Base-by-base conservation (phyloP, 306 rosid species). In the Alnus glutinosa region DNA sequence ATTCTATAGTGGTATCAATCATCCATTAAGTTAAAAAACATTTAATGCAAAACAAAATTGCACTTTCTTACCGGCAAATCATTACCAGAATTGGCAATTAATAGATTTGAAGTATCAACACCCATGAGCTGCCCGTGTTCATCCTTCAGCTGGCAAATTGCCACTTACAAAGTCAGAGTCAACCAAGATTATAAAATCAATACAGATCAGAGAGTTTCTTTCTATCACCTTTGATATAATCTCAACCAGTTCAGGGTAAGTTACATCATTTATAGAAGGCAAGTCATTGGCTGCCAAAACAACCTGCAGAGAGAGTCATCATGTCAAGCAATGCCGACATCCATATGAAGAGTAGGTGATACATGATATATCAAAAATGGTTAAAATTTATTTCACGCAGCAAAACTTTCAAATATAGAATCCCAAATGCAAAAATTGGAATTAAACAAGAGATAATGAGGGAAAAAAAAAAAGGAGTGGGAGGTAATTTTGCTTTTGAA, bases 251-350 rank as follows among this genome's bases (percentile, higher is more conserved):
- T 95, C 98, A 49, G 84, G 50, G 83, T 90, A 89, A 76, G 98
- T 93, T 58, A 95, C 85, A 36, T 95, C 98, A 28, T 95, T 95
- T 85, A 95, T 95, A 57, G 99, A 91, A 76, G 99, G 99, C 79
- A 95, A 89, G 80, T 95, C 98, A 79, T 95, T 95, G 78, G 99
- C 98, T 15, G 99, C 98, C 85, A 95, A 86, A 82, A 95, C 92
- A 73, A 95, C 99, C 99, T 95, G 87, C 83, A 87, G 73, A 71
- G 76, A 81, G 28, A 55, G 62, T 50, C 67, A 79, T 64, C 55
- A 49, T 19, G 36, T 73, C 55, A 84, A 83, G 81, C 63, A 1
- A 77, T 73, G 71, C 61, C 44, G 75, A 77, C 54, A 23, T 23
- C 55, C n/a, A 54, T 62, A 63, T 5, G 42, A 74, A 64, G 13